Conservation (phyloP, 1,284 basidiomycete species). For the Malassezia restricta region DNA sequence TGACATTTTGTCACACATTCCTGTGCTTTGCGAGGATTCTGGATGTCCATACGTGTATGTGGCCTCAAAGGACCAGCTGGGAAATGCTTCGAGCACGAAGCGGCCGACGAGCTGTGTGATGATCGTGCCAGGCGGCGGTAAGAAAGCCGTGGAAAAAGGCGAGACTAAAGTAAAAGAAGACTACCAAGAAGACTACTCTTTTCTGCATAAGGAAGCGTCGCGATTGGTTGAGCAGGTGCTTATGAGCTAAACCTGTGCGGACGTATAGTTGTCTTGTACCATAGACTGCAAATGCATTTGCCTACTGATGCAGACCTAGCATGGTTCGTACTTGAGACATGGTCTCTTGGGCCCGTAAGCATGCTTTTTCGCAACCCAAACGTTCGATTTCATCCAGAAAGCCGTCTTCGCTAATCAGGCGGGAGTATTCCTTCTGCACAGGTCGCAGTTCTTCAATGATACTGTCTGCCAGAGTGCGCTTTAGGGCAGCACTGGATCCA, state of each 20-base stretch:
- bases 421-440: constrained; percentile 61
- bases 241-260: background rate
- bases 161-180: constrained; percentile 56
- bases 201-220: constrained; percentile 62
- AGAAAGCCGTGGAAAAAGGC: constrained; percentile 57
- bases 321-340: constrained; percentile 58
- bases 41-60: constrained; percentile 73
- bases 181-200: constrained; percentile 69
- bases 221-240: constrained; percentile 12
- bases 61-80: constrained; percentile 58
- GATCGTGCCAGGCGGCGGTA: constrained; percentile 54
- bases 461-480: constrained; percentile 61
- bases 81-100: constrained; percentile 88
- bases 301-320: constrained; percentile 53
- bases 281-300: background rate
- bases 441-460: constrained; percentile 59
- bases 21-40: constrained; percentile 85
- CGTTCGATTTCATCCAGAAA: constrained; percentile 59
- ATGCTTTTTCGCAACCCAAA: constrained; percentile 59
- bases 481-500: constrained; percentile 60
- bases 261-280: constrained; percentile 4
- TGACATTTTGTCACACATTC: constrained; percentile 94
- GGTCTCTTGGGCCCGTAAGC: constrained; percentile 54
- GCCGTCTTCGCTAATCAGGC: constrained; percentile 54
- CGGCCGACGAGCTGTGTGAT: constrained; percentile 96